phyloP scores from a whole-genome alignment of 2,329 filamentous ascomycete species.

The Verticillium alfalfae region DNA sequence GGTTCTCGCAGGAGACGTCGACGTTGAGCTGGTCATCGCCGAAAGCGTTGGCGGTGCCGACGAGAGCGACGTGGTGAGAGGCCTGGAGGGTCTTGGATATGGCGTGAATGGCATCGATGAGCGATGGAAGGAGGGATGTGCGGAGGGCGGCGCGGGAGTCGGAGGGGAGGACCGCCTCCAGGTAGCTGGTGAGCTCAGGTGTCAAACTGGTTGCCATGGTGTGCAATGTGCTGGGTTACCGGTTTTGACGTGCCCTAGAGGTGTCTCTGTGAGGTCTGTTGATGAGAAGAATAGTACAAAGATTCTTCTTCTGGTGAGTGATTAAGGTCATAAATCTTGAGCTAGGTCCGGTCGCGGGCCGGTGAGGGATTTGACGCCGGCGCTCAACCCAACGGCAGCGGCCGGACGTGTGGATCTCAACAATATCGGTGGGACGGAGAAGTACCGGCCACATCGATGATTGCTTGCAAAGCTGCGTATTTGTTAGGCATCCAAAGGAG shows the following conservation, averaged over 20 bases:
- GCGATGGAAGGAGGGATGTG: constrained; percentile 39
- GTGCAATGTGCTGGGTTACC: neutral
- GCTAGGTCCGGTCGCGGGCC: neutral
- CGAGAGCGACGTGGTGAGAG: constrained; percentile 38
- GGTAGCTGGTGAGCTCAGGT: constrained; percentile 5
- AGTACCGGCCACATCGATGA: neutral
- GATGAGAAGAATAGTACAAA: neutral
- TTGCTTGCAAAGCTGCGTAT: neutral
- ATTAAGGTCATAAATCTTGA: neutral
- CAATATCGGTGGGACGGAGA: neutral
- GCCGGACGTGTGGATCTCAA: neutral
- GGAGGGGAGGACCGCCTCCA: constrained; percentile 16
- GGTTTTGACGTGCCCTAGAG: neutral
- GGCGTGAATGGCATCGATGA: constrained; percentile 37
- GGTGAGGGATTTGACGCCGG: neutral
- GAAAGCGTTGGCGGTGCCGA: constrained; percentile 48
- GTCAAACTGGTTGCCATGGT: neutral
- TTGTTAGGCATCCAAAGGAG: too few relatives aligned
- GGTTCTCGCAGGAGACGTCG: constrained; percentile 44
- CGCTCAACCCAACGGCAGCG: neutral
- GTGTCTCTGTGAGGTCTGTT: neutral
- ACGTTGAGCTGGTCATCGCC: constrained; percentile 57
- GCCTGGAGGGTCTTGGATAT: constrained; percentile 38
- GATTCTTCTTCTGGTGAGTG: neutral
- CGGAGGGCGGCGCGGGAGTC: constrained; percentile 25